Conservation (phyloP, 805 yeast genomes). For the Zygotorulaspora florentina region DNA sequence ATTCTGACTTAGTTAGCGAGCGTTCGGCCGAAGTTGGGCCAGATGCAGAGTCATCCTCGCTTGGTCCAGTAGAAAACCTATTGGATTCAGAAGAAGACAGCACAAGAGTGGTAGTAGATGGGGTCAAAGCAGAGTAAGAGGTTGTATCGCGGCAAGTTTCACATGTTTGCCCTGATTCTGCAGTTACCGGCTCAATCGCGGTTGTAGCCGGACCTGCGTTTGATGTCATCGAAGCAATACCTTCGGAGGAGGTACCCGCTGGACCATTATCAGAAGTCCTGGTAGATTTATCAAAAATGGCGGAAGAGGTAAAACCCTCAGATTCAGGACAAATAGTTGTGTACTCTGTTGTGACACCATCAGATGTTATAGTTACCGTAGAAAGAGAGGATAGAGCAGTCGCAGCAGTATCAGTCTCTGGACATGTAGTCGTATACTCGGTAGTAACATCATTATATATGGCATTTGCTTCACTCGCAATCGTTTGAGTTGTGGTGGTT, state of each 20-base stretch:
- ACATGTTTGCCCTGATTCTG: neutral
- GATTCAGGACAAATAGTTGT: slow-evolving; percentile 1
- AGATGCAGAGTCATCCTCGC: too few relatives aligned
- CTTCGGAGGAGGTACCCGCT: neutral
- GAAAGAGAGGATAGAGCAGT: neutral
- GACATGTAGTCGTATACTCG: neutral
- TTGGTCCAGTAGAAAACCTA: neutral
- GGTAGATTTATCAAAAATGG: neutral
- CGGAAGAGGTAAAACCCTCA: neutral
- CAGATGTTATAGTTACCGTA: neutral
- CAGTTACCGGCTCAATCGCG: neutral
- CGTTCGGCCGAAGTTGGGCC: too few relatives aligned
- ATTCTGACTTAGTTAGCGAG: too few relatives aligned
- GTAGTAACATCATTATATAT: too few relatives aligned
- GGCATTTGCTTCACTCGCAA: too few relatives aligned
- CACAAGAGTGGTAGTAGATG: neutral
- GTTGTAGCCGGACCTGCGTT: neutral
- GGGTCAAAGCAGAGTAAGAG: neutral
- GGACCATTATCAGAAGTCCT: neutral
- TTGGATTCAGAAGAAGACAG: neutral
- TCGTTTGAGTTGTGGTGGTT: too few relatives aligned
- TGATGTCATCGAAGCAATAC: neutral
- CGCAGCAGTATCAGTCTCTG: neutral
- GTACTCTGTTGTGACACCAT: neutral
- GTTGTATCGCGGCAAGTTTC: neutral